A percentile compares a stretch with the other conserved stretches of the same genome.
Conservation (phyloP, 2,329 filamentous ascomycete species). For the Penicillium sp. region DNA sequence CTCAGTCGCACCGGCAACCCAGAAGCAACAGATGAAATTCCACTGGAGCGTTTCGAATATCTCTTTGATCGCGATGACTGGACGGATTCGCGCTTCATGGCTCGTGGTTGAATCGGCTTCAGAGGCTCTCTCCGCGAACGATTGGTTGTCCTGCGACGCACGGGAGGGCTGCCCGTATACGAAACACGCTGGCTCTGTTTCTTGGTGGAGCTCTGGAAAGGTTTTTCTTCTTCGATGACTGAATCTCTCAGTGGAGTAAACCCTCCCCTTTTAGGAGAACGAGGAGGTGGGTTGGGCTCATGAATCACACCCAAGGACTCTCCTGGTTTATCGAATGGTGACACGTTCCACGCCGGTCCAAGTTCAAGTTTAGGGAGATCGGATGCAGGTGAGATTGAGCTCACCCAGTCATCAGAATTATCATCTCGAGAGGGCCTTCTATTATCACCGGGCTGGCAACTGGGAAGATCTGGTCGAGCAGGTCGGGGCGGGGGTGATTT, state of each 20-base stretch:
- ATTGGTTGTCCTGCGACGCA: conserved; percentile 30
- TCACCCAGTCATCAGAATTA: conserved; percentile 23
- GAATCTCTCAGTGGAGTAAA: conserved; percentile 26
- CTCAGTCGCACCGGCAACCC: conserved; percentile 42
- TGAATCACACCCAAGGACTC: conserved; percentile 17
- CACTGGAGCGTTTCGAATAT: conserved; percentile 40
- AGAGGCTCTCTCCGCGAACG: conserved; percentile 37
- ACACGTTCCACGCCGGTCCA: conserved; percentile 32
- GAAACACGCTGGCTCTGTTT: conserved; percentile 32
- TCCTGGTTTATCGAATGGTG: conserved; percentile 25
- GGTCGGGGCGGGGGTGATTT: conserved; percentile 25
- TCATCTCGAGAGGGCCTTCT: conserved; percentile 23
- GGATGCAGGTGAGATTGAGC: conserved; percentile 26
- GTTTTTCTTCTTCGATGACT: conserved; percentile 22
- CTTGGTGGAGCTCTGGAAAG: conserved; percentile 17
- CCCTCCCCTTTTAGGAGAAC: conserved; percentile 32
- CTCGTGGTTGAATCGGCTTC: conserved; percentile 35
- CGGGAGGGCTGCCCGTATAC: conserved; percentile 28
- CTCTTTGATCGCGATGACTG: conserved; percentile 37
- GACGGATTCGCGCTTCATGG: conserved; percentile 37
- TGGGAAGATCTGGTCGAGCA: conserved; percentile 21
- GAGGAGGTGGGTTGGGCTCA: conserved; percentile 27
- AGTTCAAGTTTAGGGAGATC: conserved; percentile 37
- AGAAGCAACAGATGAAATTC: conserved; percentile 36
- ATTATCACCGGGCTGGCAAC: conserved; percentile 23